phyloP scores from a whole-genome alignment of 805 yeast species.

The Starmera quercuum region DNA sequence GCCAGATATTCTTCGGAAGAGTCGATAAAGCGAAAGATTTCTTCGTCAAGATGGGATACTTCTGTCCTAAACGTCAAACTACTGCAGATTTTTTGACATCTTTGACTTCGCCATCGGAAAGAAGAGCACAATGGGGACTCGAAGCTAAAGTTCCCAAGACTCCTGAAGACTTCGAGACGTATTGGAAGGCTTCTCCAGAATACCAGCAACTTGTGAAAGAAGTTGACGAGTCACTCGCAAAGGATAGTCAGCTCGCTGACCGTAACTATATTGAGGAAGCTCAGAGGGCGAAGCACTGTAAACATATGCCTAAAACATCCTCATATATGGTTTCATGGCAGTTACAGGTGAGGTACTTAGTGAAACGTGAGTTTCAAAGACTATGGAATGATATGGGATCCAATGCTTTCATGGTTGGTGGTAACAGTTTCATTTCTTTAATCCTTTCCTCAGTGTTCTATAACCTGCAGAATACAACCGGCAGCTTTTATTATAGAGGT shows the following conservation, averaged over 20 bases:
- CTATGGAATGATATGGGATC: constrained; percentile 39
- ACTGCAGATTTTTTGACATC: constrained; percentile 51
- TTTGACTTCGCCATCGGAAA: constrained; percentile 42
- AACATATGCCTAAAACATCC: constrained; percentile 36
- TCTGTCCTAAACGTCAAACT: constrained; percentile 46
- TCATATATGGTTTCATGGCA: constrained; percentile 44
- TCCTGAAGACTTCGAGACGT: constrained; percentile 37
- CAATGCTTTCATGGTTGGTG: constrained; percentile 33
- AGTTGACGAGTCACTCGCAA: constrained; percentile 28
- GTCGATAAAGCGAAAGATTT: constrained; percentile 34
- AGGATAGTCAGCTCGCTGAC: constrained; percentile 4
- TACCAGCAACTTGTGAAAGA: constrained; percentile 29
- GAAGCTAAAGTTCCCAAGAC: constrained; percentile 43
- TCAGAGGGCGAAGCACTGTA: constrained; percentile 46
- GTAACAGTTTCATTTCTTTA: constrained; percentile 46
- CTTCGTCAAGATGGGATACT: constrained; percentile 43
- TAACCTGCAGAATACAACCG: constrained; percentile 35
- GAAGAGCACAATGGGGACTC: constrained; percentile 31
- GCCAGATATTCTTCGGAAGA: constrained; percentile 43
- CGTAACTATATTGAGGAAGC: constrained; percentile 25
- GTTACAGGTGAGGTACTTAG: constrained; percentile 43
- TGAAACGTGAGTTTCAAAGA: constrained; percentile 41
- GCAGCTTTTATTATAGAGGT: constrained; percentile 46
- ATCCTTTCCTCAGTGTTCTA: constrained; percentile 52
- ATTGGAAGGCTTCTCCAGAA: constrained; percentile 37